Conservation (phyloP, 805 yeast genomes). For the Ogataea nonfermentans region DNA sequence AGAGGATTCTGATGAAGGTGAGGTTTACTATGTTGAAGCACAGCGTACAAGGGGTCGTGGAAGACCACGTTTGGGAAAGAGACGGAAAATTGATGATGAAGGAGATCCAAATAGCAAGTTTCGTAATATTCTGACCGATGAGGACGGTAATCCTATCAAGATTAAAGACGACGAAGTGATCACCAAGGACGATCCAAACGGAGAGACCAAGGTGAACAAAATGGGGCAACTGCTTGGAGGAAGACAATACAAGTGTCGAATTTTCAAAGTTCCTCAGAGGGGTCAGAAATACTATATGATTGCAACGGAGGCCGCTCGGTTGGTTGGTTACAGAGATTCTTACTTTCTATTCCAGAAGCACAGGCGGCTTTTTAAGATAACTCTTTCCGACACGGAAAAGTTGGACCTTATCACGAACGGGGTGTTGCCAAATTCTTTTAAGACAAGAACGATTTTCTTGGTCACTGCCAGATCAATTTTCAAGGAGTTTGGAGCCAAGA, state of each 20-base stretch:
- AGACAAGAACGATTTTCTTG: constrained; percentile 83
- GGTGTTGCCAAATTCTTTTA: constrained; percentile 83
- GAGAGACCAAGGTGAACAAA: constrained; percentile 68
- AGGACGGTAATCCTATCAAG: constrained; percentile 62
- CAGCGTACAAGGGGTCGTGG: constrained; percentile 32
- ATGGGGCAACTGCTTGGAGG: constrained; percentile 70
- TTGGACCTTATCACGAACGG: constrained; percentile 77
- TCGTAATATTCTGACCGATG: constrained; percentile 41
- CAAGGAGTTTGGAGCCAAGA: constrained; percentile 88
- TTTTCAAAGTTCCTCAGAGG: constrained; percentile 60
- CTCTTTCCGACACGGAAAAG: constrained; percentile 74
- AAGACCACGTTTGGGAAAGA: constrained; percentile 29
- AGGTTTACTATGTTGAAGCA: constrained; percentile 19
- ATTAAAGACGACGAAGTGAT: constrained; percentile 75
- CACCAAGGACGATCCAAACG: constrained; percentile 73
- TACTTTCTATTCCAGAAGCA: constrained; percentile 88
- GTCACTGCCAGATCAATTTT: constrained; percentile 89
- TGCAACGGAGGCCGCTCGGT: constrained; percentile 93
- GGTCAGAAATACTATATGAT: constrained; percentile 83
- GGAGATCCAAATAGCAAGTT: constrained; percentile 34
- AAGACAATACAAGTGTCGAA: constrained; percentile 68
- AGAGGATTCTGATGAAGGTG: constrained; percentile 28
- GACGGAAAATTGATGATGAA: constrained; percentile 28
- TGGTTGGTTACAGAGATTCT: constrained; percentile 91
- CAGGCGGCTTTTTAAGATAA: constrained; percentile 67